Conservation (phyloP, 129 eudicot species). For the Escallonia herrerae region DNA sequence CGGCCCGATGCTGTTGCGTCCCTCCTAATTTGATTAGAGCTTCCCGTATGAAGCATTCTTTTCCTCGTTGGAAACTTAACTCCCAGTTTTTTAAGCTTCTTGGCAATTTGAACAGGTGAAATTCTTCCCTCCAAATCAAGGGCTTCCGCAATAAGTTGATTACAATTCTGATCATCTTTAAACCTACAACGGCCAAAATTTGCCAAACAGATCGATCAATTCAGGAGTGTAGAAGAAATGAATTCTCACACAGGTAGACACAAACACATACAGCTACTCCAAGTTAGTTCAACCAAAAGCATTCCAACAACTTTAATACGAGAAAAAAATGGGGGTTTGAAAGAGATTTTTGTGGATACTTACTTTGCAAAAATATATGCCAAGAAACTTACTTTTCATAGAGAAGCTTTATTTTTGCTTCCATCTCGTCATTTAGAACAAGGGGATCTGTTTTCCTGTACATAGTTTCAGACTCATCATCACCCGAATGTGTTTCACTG, state of each 20-base stretch:
- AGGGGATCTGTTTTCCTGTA: slow-evolving; percentile 44
- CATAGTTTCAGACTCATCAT: slow-evolving; percentile 29
- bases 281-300: not conserved
- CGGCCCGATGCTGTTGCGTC: slow-evolving; percentile 7
- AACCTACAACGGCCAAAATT: slow-evolving; percentile 38
- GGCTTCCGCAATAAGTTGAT: slow-evolving; percentile 55
- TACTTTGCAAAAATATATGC: not conserved
- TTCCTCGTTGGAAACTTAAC: slow-evolving; percentile 41
- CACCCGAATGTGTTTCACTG: slow-evolving; percentile 37
- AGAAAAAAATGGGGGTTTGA: not conserved
- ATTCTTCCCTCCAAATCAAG: slow-evolving; percentile 49
- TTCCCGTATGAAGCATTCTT: slow-evolving; percentile 18
- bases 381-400: slow-evolving; percentile 57
- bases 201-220: slow-evolving; percentile 4
- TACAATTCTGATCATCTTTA: slow-evolving; percentile 51
- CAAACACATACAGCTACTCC: not conserved
- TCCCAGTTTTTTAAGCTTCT: slow-evolving; percentile 62
- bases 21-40: slow-evolving; percentile 11
- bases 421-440: slow-evolving; percentile 45
- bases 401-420: slow-evolving; percentile 50
- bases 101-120: slow-evolving; percentile 54
- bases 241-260: too few relatives aligned
- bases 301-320: not conserved
- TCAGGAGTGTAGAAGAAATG: slow-evolving; percentile 6
- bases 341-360: not conserved